A percentile compares a stretch with the other conserved stretches of the same genome.
phyloP scores from a whole-genome alignment of 1,284 basidiomycete genomes.

The Cryptococcus hybrid region DNA sequence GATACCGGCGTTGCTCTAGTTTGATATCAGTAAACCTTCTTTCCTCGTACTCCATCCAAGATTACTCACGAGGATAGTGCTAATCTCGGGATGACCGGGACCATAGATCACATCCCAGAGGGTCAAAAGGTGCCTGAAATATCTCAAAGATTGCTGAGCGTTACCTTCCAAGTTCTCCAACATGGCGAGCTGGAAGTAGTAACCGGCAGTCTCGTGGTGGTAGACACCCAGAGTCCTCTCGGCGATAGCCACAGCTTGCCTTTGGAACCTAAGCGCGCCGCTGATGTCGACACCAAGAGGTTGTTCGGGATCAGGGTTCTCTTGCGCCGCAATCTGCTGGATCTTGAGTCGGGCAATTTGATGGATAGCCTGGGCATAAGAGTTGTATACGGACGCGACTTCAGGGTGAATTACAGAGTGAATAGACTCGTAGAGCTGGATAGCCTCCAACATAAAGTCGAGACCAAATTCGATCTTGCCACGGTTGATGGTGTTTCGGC shows the following conservation, averaged over 20 bases:
- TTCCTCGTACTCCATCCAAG: not conserved
- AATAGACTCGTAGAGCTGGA: slow-evolving; percentile 58
- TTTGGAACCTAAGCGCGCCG: slow-evolving; percentile 55
- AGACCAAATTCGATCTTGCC: slow-evolving; percentile 55
- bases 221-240: slow-evolving; percentile 58
- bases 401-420: slow-evolving; percentile 60
- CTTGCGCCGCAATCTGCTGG: slow-evolving; percentile 38
- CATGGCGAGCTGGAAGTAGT: slow-evolving; percentile 59
- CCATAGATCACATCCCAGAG: slow-evolving; percentile 58
- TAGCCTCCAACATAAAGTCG: slow-evolving; percentile 57
- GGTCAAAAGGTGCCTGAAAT: slow-evolving; percentile 55
- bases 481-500: slow-evolving; percentile 54
- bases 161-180: slow-evolving; percentile 53
- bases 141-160: slow-evolving; percentile 51
- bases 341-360: slow-evolving; percentile 49
- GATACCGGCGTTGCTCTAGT: slow-evolving; percentile 47
- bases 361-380: slow-evolving; percentile 54
- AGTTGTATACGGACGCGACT: slow-evolving; percentile 56
- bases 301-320: slow-evolving; percentile 42
- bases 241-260: slow-evolving; percentile 57
- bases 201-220: slow-evolving; percentile 55
- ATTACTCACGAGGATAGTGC: slow-evolving; percentile 52
- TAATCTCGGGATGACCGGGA: slow-evolving; percentile 53
- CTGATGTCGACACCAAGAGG: slow-evolving; percentile 50
- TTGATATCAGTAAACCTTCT: not conserved